These are phyloP conservation scores for Globisporangium nagaii DNA, from an alignment of 352 stramenopile species.

Conservation along the genomic window DNA sequence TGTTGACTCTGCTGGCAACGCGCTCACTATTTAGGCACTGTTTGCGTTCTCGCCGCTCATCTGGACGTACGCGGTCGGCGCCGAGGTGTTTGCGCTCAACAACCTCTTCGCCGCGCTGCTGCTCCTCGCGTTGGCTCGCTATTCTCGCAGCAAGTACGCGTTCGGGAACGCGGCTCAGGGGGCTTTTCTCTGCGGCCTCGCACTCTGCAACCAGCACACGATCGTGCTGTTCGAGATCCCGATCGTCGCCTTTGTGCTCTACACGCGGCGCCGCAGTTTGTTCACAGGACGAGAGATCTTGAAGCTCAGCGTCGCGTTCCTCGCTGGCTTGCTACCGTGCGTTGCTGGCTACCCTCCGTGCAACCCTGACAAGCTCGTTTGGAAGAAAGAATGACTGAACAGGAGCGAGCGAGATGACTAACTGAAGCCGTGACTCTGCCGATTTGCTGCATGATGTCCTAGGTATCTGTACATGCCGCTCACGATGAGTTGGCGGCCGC, in stretches of 20 bases:
- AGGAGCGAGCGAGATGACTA: no score
- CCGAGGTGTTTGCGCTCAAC: constrained; percentile 97
- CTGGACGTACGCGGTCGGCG: constrained; percentile 92
- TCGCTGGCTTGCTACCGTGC: constrained; percentile 82
- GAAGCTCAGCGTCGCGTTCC: constrained; percentile 44
- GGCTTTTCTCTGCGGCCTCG: constrained; percentile 88
- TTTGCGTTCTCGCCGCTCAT: constrained; percentile 92
- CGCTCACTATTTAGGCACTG: no score
- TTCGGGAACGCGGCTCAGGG: constrained; percentile 29
- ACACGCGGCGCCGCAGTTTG: constrained; percentile 25
- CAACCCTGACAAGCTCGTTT: no score
- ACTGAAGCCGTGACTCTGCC: no score
- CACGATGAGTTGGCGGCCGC: constrained; percentile 47
- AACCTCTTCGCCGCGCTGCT: constrained; percentile 89
- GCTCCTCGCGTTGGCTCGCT: constrained; percentile 56
- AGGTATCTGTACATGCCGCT: constrained; percentile 81
- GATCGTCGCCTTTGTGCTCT: constrained; percentile 78
- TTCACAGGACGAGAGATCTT: constrained; percentile 34
- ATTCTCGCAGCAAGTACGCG: constrained; percentile 18
- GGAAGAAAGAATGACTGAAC: no score
- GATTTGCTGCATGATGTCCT: no score
- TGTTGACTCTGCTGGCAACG: no score
- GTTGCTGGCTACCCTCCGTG: no score
- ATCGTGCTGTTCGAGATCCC: constrained; percentile 91
- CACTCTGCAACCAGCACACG: constrained; percentile 96